Evolutionary conservation across 345 rosid species (phyloP).

Genomic region (thale cress (Arabidopsis thaliana)): TAIR10.1 NC_003071.7:1343001-1343500

Average conservation of each 20-base stretch:
- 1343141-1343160: constrained; percentile 66
- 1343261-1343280: constrained; percentile 43
- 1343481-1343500: background rate
- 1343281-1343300: background rate
- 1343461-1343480: background rate
- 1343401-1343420: constrained; percentile 49
- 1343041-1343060: constrained; percentile 73
- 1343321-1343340: background rate
- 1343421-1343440: constrained; percentile 43
- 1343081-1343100: constrained; percentile 42
- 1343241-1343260: constrained; percentile 52
- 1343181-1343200: constrained; percentile 48
- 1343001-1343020: background rate
- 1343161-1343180: constrained; percentile 54
- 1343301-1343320: background rate
- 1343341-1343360: constrained; percentile 67
- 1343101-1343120: constrained; percentile 21
- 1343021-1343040: background rate
- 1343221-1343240: constrained; percentile 49
- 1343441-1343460: constrained; percentile 54
- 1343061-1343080: constrained; percentile 46
- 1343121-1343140: constrained; percentile 47
- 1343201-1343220: constrained; percentile 50
- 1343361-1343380: constrained; percentile 58
- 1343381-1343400: constrained; percentile 50